These are phyloP conservation scores for Gastrolobium villosum DNA, from an alignment of 306 rosid species.

Conservation along the genomic window DNA sequence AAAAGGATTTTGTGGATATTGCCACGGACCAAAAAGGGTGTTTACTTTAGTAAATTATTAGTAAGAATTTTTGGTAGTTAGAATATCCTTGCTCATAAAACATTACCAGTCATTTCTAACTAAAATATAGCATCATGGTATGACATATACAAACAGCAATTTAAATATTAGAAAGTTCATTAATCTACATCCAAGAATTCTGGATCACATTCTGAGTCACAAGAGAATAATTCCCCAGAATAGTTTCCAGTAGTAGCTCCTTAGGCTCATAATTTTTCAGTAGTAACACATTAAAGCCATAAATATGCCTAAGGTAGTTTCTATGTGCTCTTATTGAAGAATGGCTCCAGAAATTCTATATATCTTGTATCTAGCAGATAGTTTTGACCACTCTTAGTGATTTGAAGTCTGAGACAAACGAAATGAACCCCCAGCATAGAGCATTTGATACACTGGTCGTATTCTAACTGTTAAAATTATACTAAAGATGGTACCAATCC, in stretches of 20 bases:
- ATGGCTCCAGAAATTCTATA: constrained; percentile 5
- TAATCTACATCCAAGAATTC: not conserved
- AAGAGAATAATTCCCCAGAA: no score
- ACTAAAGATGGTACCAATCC: constrained; percentile 74
- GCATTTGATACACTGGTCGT: constrained; percentile 79
- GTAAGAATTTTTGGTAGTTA: no score
- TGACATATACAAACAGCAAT: not conserved
- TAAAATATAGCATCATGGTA: constrained; percentile 1
- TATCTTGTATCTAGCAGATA: constrained; percentile 41
- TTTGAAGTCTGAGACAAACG: constrained; percentile 49
- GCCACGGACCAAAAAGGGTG: no score
- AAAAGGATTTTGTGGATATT: no score
- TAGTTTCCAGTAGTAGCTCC: no score
- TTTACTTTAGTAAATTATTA: no score
- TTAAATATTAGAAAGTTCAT: not conserved
- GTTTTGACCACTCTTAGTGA: constrained; percentile 11
- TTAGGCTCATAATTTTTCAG: no score
- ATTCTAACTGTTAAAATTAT: constrained; percentile 74
- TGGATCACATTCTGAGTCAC: constrained; percentile 1
- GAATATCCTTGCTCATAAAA: no score
- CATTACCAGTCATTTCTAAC: constrained; percentile 11
- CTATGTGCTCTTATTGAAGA: constrained; percentile 10
- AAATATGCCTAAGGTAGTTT: constrained; percentile 28
- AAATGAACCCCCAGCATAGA: constrained; percentile 75
- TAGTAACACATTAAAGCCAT: constrained; percentile 32